Conservation (phyloP, 139 green algal species). For the Tetratostichococcus sp. region DNA sequence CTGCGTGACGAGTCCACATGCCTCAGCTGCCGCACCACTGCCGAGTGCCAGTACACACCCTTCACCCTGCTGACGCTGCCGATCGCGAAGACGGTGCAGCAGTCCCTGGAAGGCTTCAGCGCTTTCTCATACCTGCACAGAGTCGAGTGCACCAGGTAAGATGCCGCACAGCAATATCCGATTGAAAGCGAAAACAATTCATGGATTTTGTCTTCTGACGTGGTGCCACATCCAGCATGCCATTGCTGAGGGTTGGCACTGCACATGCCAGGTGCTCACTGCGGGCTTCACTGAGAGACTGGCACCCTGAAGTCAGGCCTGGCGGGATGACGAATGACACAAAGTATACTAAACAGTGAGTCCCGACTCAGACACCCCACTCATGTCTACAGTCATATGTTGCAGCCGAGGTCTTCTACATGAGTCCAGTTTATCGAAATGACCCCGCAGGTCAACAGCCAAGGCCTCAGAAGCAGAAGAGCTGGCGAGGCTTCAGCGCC, state of each 20-base stretch:
- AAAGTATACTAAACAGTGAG: too few species aligned
- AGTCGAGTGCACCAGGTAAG: neutral
- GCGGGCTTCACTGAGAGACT: neutral
- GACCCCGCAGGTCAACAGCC: neutral
- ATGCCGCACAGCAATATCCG: too few species aligned
- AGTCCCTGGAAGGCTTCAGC: neutral
- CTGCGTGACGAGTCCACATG: neutral
- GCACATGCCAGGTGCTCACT: neutral
- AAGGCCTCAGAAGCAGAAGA: neutral
- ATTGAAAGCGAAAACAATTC: too few species aligned
- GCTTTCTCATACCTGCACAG: neutral
- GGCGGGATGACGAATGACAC: too few species aligned
- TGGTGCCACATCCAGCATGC: too few species aligned
- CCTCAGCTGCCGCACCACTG: slow-evolving; percentile 10
- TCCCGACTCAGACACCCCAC: too few species aligned
- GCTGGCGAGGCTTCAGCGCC: neutral
- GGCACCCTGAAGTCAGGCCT: too few species aligned
- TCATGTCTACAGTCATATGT: too few species aligned
- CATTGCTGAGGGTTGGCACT: too few species aligned
- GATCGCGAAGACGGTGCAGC: neutral
- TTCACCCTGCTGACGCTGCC: slow-evolving; percentile 15
- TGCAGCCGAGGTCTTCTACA: too few species aligned
- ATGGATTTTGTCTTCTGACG: too few species aligned
- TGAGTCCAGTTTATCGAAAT: too few species aligned
- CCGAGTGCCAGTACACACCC: slow-evolving; percentile 4